phyloP scores from a whole-genome alignment of 164 flowering plant genomes.

The Stephania japonica region DNA sequence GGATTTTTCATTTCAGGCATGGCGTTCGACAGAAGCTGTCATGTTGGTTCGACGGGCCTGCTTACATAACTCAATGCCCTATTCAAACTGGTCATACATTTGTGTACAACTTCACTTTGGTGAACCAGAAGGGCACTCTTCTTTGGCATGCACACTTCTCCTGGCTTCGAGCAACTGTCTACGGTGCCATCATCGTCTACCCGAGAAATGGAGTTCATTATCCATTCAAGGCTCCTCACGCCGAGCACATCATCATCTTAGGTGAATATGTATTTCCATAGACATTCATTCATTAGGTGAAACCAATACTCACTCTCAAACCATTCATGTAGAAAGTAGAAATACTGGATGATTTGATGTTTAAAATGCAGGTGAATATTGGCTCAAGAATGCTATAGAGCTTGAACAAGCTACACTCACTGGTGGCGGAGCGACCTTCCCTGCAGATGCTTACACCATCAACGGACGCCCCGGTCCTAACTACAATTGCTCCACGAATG shows the following conservation, averaged over 20 bases:
- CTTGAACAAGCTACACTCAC: constrained; percentile 36
- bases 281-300: not conserved
- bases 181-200: constrained; percentile 54
- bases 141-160: constrained; percentile 72
- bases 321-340: not conserved
- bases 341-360: not conserved
- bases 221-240: constrained; percentile 39
- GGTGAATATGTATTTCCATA: constrained; percentile 25
- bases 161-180: constrained; percentile 65
- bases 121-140: constrained; percentile 57
- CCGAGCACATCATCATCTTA: constrained; percentile 45
- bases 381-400: constrained; percentile 35
- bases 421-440: constrained; percentile 52
- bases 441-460: constrained; percentile 52
- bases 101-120: constrained; percentile 48
- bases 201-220: constrained; percentile 51
- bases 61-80: constrained; percentile 73
- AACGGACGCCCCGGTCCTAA: constrained; percentile 73
- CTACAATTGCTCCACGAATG: constrained; percentile 53
- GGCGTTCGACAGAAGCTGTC: constrained; percentile 50
- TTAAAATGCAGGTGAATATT: constrained; percentile 46
- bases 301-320: not conserved
- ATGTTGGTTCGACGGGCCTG: constrained; percentile 68
- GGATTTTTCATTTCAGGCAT: constrained; percentile 34
- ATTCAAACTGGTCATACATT: constrained; percentile 51